A percentile compares a stretch with the other conserved stretches of the same genome.
phyloP scores from a whole-genome alignment of 129 eudicot species.

The Pseudognaphalium luteoalbum region DNA sequence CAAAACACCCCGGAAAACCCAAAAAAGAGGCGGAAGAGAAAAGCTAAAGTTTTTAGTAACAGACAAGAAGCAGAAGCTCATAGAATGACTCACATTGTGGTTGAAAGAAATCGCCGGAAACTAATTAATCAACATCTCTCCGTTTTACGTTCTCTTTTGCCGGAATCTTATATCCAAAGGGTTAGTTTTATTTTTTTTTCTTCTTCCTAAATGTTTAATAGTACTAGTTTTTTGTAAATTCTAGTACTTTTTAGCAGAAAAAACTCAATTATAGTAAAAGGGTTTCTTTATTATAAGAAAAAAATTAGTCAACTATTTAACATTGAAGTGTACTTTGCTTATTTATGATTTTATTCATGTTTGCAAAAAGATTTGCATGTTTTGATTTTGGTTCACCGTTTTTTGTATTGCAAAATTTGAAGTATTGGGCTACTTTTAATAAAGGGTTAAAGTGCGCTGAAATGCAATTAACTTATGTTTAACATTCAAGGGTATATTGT shows the following conservation, averaged over 20 bases:
- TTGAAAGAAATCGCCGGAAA: conserved; percentile 64
- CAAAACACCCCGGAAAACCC: conserved; percentile 4
- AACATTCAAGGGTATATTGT: too few relatives aligned
- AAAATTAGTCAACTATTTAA: not conserved
- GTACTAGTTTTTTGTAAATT: too few relatives aligned
- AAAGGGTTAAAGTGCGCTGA: too few relatives aligned
- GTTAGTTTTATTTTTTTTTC: conserved; percentile 26
- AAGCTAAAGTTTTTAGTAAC: conserved; percentile 32
- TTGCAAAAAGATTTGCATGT: too few relatives aligned
- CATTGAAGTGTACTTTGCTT: not conserved
- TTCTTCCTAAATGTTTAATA: not conserved
- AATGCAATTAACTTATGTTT: too few relatives aligned
- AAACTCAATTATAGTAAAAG: too few relatives aligned
- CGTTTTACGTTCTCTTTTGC: conserved; percentile 58
- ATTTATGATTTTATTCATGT: too few relatives aligned
- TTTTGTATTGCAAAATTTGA: not conserved
- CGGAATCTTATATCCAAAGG: conserved; percentile 67
- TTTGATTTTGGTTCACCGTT: too few relatives aligned
- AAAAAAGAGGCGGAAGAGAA: conserved; percentile 31
- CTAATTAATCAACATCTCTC: conserved; percentile 66
- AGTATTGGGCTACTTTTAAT: too few relatives aligned
- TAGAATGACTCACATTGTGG: conserved; percentile 71
- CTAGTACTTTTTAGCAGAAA: too few relatives aligned
- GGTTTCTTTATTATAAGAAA: too few relatives aligned
- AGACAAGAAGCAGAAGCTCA: conserved; percentile 55